Percentiles rank a stretch among this genome's conserved stretches.
phyloP scores from a whole-genome alignment of 176 grass and related monocot genomes.

The Ananas comosus region DNA sequence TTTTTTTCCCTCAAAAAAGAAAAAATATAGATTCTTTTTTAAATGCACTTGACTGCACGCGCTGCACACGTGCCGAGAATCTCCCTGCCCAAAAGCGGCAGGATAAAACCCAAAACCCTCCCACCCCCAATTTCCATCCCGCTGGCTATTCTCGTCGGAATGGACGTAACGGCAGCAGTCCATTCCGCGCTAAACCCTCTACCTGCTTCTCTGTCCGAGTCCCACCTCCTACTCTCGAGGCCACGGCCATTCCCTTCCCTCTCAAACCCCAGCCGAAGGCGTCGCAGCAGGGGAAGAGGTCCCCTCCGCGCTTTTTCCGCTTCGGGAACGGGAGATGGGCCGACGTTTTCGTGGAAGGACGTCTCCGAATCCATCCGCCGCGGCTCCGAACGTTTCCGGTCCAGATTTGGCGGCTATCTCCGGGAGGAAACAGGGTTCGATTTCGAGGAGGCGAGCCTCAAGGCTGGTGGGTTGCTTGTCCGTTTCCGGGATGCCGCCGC shows the following conservation, averaged over 20 bases:
- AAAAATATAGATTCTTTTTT: too few species aligned
- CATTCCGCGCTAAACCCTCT: too few species aligned
- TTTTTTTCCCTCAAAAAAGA: too few species aligned
- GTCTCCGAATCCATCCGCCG: slow-evolving; percentile 5
- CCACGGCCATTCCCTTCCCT: background rate
- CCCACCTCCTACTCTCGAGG: too few species aligned
- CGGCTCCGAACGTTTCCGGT: slow-evolving; percentile 1
- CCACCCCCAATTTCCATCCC: too few species aligned
- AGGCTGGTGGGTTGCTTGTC: background rate
- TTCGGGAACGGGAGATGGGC: background rate
- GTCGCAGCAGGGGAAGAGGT: background rate
- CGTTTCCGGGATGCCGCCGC: background rate
- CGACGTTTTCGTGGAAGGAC: background rate
- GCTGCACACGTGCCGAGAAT: too few species aligned
- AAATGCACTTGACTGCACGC: too few species aligned
- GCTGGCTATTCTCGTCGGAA: too few species aligned
- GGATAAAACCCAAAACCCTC: too few species aligned
- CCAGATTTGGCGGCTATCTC: background rate
- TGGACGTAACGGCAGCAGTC: too few species aligned
- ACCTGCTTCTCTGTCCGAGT: too few species aligned
- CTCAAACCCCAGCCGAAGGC: background rate
- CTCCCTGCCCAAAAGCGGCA: too few species aligned
- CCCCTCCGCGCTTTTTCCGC: background rate
- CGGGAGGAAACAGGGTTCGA: background rate
- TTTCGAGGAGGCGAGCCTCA: background rate